Conservation (phyloP, 2,329 filamentous ascomycete genomes). For the Colletotrichum sp. region DNA sequence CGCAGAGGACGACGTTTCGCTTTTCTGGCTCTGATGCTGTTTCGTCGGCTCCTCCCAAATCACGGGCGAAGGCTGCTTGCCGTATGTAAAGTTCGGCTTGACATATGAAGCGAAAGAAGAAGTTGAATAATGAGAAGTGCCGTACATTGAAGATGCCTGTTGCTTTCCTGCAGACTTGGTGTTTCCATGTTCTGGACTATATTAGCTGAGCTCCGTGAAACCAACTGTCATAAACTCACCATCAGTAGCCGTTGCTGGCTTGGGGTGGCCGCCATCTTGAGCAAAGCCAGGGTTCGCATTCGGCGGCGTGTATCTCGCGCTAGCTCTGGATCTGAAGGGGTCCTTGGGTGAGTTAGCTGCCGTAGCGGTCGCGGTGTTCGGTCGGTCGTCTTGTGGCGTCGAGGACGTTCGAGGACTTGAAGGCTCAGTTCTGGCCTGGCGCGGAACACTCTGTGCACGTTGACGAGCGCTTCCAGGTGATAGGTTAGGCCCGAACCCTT, state of each 20-base stretch:
- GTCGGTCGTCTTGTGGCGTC: slow-evolving; percentile 12
- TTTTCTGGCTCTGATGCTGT: background rate
- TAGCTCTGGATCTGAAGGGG: slow-evolving; percentile 20
- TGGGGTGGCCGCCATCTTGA: background rate
- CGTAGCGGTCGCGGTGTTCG: slow-evolving; percentile 8
- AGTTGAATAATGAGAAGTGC: slow-evolving; percentile 22
- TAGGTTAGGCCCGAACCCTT: slow-evolving; percentile 18
- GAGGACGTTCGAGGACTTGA: slow-evolving; percentile 13
- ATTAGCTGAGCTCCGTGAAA: background rate
- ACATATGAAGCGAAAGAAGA: background rate
- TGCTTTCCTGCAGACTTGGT: slow-evolving; percentile 23
- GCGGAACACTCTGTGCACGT: slow-evolving; percentile 36
- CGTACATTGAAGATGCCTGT: slow-evolving; percentile 54
- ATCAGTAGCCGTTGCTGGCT: background rate
- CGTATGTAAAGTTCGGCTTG: background rate
- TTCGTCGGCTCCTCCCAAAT: background rate
- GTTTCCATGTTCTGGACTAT: background rate
- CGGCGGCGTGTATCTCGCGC: slow-evolving; percentile 22
- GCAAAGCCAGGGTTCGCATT: background rate
- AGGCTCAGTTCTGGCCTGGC: slow-evolving; percentile 12
- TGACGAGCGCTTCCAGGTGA: slow-evolving; percentile 27
- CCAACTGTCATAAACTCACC: background rate
- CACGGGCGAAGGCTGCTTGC: background rate
- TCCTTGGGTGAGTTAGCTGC: slow-evolving; percentile 13
- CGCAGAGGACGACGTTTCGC: background rate